These are phyloP conservation scores for Dothidotthia symphoricarpi DNA, from an alignment of 2,329 filamentous ascomycete species.

Conservation along the genomic window DNA sequence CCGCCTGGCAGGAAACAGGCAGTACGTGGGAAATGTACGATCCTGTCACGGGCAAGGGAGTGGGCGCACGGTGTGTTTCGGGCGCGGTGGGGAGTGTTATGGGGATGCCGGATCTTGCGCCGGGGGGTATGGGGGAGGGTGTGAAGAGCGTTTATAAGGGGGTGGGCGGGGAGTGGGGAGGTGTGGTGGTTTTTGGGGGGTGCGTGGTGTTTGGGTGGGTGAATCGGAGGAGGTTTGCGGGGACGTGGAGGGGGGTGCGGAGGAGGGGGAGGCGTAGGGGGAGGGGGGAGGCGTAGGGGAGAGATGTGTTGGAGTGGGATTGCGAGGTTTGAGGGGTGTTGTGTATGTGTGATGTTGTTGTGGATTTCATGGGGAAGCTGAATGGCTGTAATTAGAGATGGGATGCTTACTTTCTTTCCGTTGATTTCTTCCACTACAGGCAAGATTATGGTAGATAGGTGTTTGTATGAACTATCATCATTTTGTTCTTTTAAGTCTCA, in stretches of 20 bases:
- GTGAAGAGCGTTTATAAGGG: conserved; percentile 22
- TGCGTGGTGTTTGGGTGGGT: conserved; percentile 22
- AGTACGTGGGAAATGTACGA: conserved; percentile 98
- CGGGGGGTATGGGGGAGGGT: conserved; percentile 15
- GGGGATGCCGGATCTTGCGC: conserved; percentile 73
- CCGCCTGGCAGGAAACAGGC: conserved; percentile 82
- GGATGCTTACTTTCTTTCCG: too few relatives aligned
- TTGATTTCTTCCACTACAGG: too few relatives aligned
- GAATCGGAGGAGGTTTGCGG: conserved; percentile 25
- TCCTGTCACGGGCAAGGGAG: conserved; percentile 80
- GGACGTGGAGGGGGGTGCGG: conserved; percentile 22
- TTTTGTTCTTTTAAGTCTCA: too few relatives aligned
- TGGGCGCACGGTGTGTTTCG: conserved; percentile 92
- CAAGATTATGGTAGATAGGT: too few relatives aligned
- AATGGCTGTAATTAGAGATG: too few relatives aligned
- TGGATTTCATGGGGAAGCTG: too few relatives aligned
- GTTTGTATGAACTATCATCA: too few relatives aligned
- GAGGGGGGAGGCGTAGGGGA: too few relatives aligned
- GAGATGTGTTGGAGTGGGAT: too few relatives aligned
- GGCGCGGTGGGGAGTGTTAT: conserved; percentile 97
- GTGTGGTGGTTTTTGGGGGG: conserved; percentile 12
- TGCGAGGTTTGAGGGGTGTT: too few relatives aligned
- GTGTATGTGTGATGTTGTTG: too few relatives aligned
- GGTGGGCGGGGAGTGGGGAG: conserved; percentile 17
- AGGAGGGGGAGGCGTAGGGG: conserved; percentile 8